Evolutionary conservation across 306 rosid species (phyloP).

Genomic region (Acacia confusa): DNA sequence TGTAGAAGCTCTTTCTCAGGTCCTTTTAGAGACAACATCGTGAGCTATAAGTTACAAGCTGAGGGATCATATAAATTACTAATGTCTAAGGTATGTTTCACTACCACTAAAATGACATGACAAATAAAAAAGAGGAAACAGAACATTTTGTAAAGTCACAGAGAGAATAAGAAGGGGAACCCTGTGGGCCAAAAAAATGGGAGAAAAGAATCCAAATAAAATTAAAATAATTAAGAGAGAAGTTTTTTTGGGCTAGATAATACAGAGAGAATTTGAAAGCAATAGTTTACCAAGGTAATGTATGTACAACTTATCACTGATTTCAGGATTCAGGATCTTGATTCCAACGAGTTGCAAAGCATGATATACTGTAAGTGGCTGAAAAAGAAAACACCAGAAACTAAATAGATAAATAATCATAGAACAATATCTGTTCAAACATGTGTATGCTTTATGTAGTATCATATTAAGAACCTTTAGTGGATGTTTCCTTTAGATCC

Average conservation of each 20-base stretch:
- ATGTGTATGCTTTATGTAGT: not conserved
- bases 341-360: conserved; percentile 62
- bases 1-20: conserved; percentile 91
- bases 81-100: conserved; percentile 4
- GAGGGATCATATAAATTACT: conserved; percentile 5
- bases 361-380: conserved; percentile 79
- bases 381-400: conserved; percentile 33
- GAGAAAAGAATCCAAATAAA: conserved; percentile 7
- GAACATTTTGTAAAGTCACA: not conserved
- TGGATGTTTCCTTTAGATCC: not conserved
- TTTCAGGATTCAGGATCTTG: conserved; percentile 48
- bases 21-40: conserved; percentile 49
- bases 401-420: not conserved
- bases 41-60: not conserved
- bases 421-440: not conserved
- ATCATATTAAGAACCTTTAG: not conserved
- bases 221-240: conserved; percentile 22
- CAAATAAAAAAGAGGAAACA: conserved; percentile 2
- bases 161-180: not conserved
- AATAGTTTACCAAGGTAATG: conserved; percentile 81
- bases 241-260: not conserved
- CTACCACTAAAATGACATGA: conserved; percentile 8
- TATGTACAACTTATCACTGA: conserved; percentile 49
- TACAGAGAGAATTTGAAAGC: conserved; percentile 23
- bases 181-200: not conserved